Conservation (phyloP, 257 asterid genomes). For the Catharanthus roseus region DNA sequence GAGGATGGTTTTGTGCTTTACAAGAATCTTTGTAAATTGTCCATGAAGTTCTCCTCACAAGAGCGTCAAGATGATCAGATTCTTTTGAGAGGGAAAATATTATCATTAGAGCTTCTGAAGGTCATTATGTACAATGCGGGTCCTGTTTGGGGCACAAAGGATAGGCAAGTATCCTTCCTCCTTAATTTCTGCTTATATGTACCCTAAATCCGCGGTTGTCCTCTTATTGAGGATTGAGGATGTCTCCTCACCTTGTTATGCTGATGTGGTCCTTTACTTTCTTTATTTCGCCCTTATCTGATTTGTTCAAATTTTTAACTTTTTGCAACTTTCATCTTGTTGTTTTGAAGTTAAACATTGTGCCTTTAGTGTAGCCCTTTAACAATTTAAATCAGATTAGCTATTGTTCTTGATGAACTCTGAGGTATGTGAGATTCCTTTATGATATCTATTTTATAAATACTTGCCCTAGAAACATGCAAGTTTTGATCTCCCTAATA, state of each 20-base stretch:
- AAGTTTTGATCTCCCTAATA: background rate
- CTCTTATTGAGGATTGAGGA: background rate
- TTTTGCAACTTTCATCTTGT: background rate
- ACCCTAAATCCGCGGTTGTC: background rate
- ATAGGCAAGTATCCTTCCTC: slow-evolving; percentile 52
- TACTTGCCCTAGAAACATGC: background rate
- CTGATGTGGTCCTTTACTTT: too few relatives aligned
- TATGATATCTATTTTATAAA: background rate
- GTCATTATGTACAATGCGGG: slow-evolving; percentile 89
- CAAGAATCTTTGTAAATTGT: slow-evolving; percentile 93
- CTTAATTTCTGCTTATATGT: background rate
- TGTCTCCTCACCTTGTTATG: too few relatives aligned
- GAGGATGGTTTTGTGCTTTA: slow-evolving; percentile 88
- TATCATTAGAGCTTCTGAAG: slow-evolving; percentile 92
- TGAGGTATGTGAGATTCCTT: background rate
- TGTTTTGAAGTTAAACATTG: background rate
- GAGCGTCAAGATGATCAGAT: slow-evolving; percentile 91
- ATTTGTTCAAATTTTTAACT: background rate
- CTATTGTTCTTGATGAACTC: background rate
- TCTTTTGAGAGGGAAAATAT: slow-evolving; percentile 82
- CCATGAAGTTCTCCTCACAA: slow-evolving; percentile 90
- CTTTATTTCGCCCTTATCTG: background rate
- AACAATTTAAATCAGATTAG: background rate
- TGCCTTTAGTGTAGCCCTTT: too few relatives aligned
- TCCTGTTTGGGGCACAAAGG: slow-evolving; percentile 79